phyloP scores from a whole-genome alignment of 2,329 filamentous ascomycete genomes.

The Aspergillus neotritici region DNA sequence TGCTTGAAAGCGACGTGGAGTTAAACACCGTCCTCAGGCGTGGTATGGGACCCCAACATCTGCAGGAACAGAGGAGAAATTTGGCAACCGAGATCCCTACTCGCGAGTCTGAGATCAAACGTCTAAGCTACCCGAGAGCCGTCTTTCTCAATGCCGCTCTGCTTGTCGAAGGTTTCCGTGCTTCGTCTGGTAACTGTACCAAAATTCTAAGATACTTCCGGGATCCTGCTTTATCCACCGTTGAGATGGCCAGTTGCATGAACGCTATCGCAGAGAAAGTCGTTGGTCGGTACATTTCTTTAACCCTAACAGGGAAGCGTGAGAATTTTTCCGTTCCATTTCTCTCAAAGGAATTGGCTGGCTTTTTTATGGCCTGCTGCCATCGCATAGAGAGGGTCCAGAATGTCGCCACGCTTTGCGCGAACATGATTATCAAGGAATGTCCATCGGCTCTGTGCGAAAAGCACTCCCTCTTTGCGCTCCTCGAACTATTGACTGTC shows the following conservation, averaged over 20 bases:
- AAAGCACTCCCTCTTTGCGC: constrained; percentile 80
- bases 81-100: constrained; percentile 68
- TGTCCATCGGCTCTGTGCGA: constrained; percentile 89
- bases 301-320: constrained; percentile 64
- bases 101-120: constrained; percentile 71
- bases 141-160: constrained; percentile 90
- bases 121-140: constrained; percentile 79
- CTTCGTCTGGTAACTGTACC: constrained; percentile 81
- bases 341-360: constrained; percentile 79
- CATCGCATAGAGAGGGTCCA: constrained; percentile 91
- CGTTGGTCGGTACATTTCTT: constrained; percentile 71
- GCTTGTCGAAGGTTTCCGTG: constrained; percentile 80
- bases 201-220: constrained; percentile 87
- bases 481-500: constrained; percentile 84
- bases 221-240: constrained; percentile 70
- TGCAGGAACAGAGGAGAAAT: constrained; percentile 72
- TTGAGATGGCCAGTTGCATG: constrained; percentile 60
- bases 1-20: constrained; percentile 93
- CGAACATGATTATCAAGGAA: constrained; percentile 76
- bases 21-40: constrained; percentile 88
- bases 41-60: constrained; percentile 67
- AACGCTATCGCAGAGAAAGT: constrained; percentile 60
- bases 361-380: constrained; percentile 82
- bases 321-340: constrained; percentile 84
- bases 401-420: constrained; percentile 73